Evolutionary conservation across 805 yeast genomes (phyloP), one percentile per base, ranked within the genome.

Genomic region (Yarrowia deformans): DNA sequence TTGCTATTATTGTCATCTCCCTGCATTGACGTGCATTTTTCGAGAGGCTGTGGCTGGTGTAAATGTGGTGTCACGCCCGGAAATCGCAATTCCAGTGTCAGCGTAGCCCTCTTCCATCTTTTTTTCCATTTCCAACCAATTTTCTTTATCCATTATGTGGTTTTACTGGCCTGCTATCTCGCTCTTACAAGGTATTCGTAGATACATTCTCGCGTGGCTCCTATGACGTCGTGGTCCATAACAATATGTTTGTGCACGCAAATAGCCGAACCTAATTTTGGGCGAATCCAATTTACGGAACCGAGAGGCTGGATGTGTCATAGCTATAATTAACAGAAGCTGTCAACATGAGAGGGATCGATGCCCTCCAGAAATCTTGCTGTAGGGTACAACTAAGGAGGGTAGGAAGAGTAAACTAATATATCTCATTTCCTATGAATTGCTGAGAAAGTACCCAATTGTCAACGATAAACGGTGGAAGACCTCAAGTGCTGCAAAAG

Each of bases 1-100:
- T 60, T 60, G 66, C 66, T 60, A 60, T 45, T 60, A 45, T 60
- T 60, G 66, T 34, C 66, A 60, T 45, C 66, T 43, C 52, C 66
- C 52, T 60, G 66, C 66, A 60, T 60, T 42, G 52, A 34, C 45
- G 52, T 60, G 66, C 66, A 56, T n/a, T 42, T 40, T n/a, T 40
- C 23, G 46, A 56, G 63, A 56, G 63, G 63, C 63, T 56, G 63
- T 40, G 29, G 48, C 35, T 23, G 48, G n/a, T 7, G 45, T 37
- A 19, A 23, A 14, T 19, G 60, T 14, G 60, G 32, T 18, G n/a
- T 18, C 43, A 14, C 29, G 56, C 12, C n/a, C 18, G 23, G 8
- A 14, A 50, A 16, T 9, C 35, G 0, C 10, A 9, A 7, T 13
- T 18, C 3, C 6, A 1, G 29, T 1, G 18, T 9, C 14, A 16